These are phyloP conservation scores for Xerocomellus amylosporus DNA, from an alignment of 768 basidiomycete genomes.

Conservation along the genomic window DNA sequence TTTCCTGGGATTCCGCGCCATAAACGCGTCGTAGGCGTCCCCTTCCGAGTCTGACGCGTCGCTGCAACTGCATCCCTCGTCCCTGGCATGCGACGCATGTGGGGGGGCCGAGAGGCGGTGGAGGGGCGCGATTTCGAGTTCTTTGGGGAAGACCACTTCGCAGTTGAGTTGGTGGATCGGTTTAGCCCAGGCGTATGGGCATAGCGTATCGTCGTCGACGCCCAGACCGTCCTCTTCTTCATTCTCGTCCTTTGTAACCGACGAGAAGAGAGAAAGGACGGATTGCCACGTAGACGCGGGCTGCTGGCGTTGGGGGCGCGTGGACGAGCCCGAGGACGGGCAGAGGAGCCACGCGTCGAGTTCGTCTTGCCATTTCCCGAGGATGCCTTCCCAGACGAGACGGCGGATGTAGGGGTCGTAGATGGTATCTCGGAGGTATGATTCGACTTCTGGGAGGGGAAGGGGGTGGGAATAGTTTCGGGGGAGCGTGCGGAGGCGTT, in stretches of 20 bases:
- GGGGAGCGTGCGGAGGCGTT: constrained; percentile 70
- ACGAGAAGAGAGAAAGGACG: constrained; percentile 9
- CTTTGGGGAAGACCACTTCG: constrained; percentile 74
- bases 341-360: constrained; percentile 67
- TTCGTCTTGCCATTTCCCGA: constrained; percentile 63
- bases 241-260: background rate
- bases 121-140: constrained; percentile 44
- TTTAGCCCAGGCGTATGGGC: constrained; percentile 77
- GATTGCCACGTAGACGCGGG: constrained; percentile 28
- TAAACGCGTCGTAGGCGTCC: background rate
- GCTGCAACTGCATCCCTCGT: background rate
- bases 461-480: constrained; percentile 76
- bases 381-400: constrained; percentile 81
- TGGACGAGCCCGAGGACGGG: constrained; percentile 34
- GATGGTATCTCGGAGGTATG: constrained; percentile 68
- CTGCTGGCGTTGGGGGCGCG: constrained; percentile 3
- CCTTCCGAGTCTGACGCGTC: background rate
- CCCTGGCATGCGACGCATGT: background rate
- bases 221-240: constrained; percentile 27
- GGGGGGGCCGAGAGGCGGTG: constrained; percentile 34
- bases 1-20: constrained; percentile 6
- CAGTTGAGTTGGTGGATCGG: constrained; percentile 79
- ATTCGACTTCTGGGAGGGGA: constrained; percentile 64
- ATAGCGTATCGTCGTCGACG: constrained; percentile 57
- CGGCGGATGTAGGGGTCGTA: constrained; percentile 88